phyloP scores from a whole-genome alignment of 495 filamentous ascomycete species.

The Chaetomium fimeti region DNA sequence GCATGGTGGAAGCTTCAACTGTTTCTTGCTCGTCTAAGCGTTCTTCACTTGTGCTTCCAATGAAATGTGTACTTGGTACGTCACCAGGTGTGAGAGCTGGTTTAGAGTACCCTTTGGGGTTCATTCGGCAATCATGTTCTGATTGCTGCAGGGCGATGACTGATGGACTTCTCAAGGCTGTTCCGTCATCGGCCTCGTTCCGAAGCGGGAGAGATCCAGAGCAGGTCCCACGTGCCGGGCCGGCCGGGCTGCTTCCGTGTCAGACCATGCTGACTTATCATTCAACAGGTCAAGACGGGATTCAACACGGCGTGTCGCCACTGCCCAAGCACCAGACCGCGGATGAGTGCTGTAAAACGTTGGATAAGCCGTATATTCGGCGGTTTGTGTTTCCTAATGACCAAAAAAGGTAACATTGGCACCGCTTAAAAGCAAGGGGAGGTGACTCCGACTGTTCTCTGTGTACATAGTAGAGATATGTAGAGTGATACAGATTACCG shows the following conservation, averaged over 20 bases:
- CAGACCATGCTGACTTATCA: conserved; percentile 10
- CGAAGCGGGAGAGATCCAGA: background rate
- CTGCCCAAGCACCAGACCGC: background rate
- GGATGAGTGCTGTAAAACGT: too few relatives aligned
- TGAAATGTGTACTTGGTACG: background rate
- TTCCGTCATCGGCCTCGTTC: background rate
- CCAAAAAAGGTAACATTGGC: too few relatives aligned
- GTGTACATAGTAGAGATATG: too few relatives aligned
- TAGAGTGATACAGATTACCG: too few relatives aligned
- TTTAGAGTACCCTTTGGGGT: too few relatives aligned
- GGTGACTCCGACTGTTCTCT: too few relatives aligned
- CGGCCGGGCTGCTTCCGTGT: conserved; percentile 5
- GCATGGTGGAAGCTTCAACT: background rate
- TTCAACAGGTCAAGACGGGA: too few relatives aligned
- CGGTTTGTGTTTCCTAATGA: too few relatives aligned
- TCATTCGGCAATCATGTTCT: too few relatives aligned
- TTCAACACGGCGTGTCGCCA: background rate
- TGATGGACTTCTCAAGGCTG: background rate
- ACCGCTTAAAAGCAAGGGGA: conserved; percentile 6
- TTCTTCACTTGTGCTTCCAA: background rate
- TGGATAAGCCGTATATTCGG: too few relatives aligned
- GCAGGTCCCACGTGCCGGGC: background rate
- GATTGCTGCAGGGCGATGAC: conserved; percentile 10
- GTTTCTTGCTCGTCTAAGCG: background rate
- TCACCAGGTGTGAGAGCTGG: background rate